Evolutionary conservation across 2,329 filamentous ascomycete genomes (phyloP), one percentile per base, ranked within the genome.

Genomic region (Neofusicoccum ribis): DNA sequence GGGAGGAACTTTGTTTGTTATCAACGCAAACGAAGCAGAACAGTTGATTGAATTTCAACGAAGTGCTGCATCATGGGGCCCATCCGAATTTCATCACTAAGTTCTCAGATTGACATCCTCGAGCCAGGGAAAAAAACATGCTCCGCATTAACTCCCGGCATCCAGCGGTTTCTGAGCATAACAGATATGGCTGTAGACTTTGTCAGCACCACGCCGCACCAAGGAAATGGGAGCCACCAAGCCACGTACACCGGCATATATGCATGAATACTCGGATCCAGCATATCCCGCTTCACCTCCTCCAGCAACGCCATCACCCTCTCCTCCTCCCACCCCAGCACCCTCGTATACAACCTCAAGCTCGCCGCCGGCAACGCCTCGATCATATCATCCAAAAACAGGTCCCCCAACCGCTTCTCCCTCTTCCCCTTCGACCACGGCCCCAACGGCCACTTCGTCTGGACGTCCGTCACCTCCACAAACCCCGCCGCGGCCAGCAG

Each of bases 341-440:
- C 43, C 43, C 43, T n/a, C 43, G 43, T 46, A 46, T 46, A 46
- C 43, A 17, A 8, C 43, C 43, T 46, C 43, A 46, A 17, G 15
- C 43, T 46, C 43, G n/a, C 43, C 14, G 43, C 43, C 15, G 43
- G 43, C 43, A 46, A 17, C 43, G n/a, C 14, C 43, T 46, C 43
- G 8, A 46, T n/a, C 43, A 72, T 60, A 61, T 72, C 69, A 51
- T 68, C 67, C 46, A 64, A 31, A 64, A 69, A 69, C 71, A 77
- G 83, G 31, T 78, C 73, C 20, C 82, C 82, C n/a, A 84, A 77
- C 69, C 82, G 79, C 69, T 83, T 84, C 77, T 82, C 79, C 64
- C 79, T 79, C 1, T 77, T 76, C 60, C 84, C 81, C 58, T 80
- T 80, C 7, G 81, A 77, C 82, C 82, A 85, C 2, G 73, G 67